phyloP scores from a whole-genome alignment of 2,329 filamentous ascomycete species.

The Fusarium siculi region DNA sequence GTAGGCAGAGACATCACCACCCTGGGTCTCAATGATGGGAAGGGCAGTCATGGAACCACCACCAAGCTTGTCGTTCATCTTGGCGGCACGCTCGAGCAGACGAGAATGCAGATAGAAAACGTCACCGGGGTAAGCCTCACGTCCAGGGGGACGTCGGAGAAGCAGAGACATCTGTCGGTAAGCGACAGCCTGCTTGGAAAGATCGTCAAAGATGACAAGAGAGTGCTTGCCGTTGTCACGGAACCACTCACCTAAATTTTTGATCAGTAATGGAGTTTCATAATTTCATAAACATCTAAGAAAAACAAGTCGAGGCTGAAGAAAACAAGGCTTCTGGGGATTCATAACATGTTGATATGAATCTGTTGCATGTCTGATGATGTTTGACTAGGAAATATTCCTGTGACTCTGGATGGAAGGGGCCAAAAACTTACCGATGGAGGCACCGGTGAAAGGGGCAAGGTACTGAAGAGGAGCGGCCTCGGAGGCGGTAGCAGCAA shows the following conservation, averaged over 20 bases:
- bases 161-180: slow-evolving; percentile 99
- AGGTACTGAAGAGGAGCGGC: slow-evolving; percentile 95
- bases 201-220: slow-evolving; percentile 91
- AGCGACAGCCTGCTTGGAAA: slow-evolving; percentile 97
- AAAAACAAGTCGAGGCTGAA: not conserved
- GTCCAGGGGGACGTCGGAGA: slow-evolving; percentile 95
- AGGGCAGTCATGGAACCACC: slow-evolving; percentile 97
- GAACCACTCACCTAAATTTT: slow-evolving; percentile 73
- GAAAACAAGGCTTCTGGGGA: not conserved
- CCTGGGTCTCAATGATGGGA: slow-evolving; percentile 98
- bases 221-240: slow-evolving; percentile 88
- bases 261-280: not conserved
- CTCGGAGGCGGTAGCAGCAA: slow-evolving; percentile 97
- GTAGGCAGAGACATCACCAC: slow-evolving; percentile 99
- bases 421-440: slow-evolving; percentile 34
- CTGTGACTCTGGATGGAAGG: not conserved
- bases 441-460: slow-evolving; percentile 85
- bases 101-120: slow-evolving; percentile 99
- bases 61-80: slow-evolving; percentile 96
- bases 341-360: not conserved
- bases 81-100: slow-evolving; percentile 98
- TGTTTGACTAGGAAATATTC: not conserved
- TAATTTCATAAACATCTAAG: no score
- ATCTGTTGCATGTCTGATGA: not conserved
- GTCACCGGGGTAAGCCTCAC: slow-evolving; percentile 99